These are phyloP conservation scores for Trichocladium uniseriatum DNA, from an alignment of 495 filamentous ascomycete species.

Conservation along the genomic window DNA sequence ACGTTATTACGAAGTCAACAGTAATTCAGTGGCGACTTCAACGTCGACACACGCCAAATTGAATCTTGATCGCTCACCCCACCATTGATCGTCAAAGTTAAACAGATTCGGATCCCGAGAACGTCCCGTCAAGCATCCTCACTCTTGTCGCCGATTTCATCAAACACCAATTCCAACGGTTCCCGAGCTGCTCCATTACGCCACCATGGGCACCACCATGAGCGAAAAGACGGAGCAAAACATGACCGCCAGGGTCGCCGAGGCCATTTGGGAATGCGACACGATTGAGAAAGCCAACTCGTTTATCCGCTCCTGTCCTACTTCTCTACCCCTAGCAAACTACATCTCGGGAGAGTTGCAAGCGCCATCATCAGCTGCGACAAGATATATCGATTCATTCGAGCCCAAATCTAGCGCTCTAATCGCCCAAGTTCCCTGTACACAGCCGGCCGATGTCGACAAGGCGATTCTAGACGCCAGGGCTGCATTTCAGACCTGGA, in stretches of 20 bases:
- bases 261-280: constrained; percentile 10
- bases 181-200: background rate
- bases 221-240: background rate
- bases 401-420: constrained; percentile 19
- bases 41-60: no score
- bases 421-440: constrained; percentile 12
- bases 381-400: constrained; percentile 8
- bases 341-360: constrained; percentile 10
- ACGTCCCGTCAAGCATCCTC: no score
- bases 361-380: background rate
- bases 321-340: constrained; percentile 7
- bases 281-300: constrained; percentile 13
- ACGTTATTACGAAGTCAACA: background rate
- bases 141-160: no score
- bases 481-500: constrained; percentile 18
- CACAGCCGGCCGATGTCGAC: constrained; percentile 8
- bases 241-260: background rate
- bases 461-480: constrained; percentile 15
- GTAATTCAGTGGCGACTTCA: background rate
- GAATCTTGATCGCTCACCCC: no score
- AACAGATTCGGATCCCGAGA: no score
- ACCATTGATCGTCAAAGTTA: no score
- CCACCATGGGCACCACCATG: background rate
- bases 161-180: no score
- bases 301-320: background rate